Base-by-base conservation (phyloP, 2,329 filamentous ascomycete species). In the Clarireedia monteithiana region DNA sequence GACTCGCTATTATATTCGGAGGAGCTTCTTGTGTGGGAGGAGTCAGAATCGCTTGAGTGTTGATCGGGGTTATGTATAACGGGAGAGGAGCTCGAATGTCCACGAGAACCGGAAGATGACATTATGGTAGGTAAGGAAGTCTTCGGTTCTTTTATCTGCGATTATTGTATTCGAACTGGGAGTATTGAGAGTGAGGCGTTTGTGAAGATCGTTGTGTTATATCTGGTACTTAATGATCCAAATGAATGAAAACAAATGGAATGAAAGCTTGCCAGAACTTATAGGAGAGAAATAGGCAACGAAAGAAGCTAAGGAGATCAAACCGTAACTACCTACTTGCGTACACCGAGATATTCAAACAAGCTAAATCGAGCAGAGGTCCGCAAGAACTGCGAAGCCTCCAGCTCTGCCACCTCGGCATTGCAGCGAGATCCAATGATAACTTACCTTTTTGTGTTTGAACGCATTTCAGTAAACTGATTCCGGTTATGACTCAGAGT, bases 71-170 rank as follows among this genome's bases (percentile, higher is more conserved):
- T 45, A 34, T 55, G 26, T 24, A 34, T 20, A 7, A 50, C 15
- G 5, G 12, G 30, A 44, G 53, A 34, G 26, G 24, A 20, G 12
- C 27, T 12, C 49, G 45, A 49, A 34, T 42, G 24, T 54, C 53
- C 46, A 36, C 38, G 47, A 50, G 53, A 44, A 50, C 26, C 53
- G 14, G 47, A 20, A 23, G 42, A 55, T 12, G 53, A 38, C 46
- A 50, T 50, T 42, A 30, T 55, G 36, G 9, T 23, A n/a, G 38
- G 30, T 3, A 24, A 26, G 46, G 40, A 44, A 48, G 30, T 20
- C 30, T 50, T 44, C n/a, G 38, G 34, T 7, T 34, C 12, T 17
- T 23, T 50, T 10, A 45, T 26, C n/a, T 36, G 26, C 34, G 26
- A 55, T 36, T 15, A 10, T 42, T 15, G 36, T 15, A 17, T 27